Evolutionary conservation across 805 yeast species (phyloP).

Genomic region (Spathaspora hagerdaliae): DNA sequence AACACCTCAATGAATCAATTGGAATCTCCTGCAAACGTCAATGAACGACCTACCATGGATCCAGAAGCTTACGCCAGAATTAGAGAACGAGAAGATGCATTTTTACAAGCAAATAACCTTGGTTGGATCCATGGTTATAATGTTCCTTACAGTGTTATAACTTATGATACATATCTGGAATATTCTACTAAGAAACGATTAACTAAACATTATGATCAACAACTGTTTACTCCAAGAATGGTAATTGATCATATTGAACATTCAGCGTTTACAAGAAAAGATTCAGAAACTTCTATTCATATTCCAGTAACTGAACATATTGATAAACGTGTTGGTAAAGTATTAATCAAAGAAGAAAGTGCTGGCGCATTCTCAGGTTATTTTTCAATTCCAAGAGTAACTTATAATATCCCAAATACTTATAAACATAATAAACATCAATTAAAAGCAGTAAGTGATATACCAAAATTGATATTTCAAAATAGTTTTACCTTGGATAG

Average conservation of each 20-base stretch:
- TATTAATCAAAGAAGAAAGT: slow-evolving; percentile 5
- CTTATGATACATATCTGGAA: slow-evolving; percentile 14
- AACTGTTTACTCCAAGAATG: slow-evolving; percentile 18
- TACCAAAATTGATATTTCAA: slow-evolving; percentile 28
- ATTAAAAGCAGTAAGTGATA: slow-evolving; percentile 8
- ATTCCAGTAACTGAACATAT: background rate
- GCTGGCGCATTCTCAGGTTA: slow-evolving; percentile 24
- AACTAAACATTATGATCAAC: slow-evolving; percentile 11
- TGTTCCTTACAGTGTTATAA: slow-evolving; percentile 24
- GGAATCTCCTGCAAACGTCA: background rate
- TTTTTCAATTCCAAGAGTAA: slow-evolving; percentile 20
- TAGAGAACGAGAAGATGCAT: slow-evolving; percentile 2
- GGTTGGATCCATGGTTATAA: slow-evolving; percentile 28
- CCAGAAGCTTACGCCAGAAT: background rate
- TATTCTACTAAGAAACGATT: slow-evolving; percentile 10
- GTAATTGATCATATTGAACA: slow-evolving; percentile 18
- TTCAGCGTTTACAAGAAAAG: slow-evolving; percentile 6
- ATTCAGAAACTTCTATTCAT: background rate
- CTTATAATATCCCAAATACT: slow-evolving; percentile 18
- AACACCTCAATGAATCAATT: background rate
- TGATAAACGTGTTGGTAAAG: background rate
- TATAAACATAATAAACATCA: slow-evolving; percentile 6
- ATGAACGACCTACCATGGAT: background rate
- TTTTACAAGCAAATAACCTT: slow-evolving; percentile 1
- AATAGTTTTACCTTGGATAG: slow-evolving; percentile 29